Evolutionary conservation across 2,329 filamentous ascomycete species (phyloP).

Genomic region (Exutisphaerella laricina): DNA sequence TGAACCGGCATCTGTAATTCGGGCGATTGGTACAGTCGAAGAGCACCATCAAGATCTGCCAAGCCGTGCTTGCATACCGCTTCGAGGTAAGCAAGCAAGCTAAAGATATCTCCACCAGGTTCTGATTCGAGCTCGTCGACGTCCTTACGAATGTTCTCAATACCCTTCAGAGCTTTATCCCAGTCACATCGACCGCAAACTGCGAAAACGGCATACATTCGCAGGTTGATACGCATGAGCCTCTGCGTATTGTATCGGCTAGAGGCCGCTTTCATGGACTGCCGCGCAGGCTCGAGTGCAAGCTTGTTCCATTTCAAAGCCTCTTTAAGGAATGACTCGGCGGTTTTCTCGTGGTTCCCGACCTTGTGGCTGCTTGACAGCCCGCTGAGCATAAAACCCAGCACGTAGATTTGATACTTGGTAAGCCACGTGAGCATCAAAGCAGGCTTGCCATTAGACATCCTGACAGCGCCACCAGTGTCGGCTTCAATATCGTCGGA

Average conservation of each 20-base stretch:
- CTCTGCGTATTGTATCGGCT: conserved; percentile 56
- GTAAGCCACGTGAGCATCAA: conserved; percentile 57
- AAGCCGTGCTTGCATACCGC: conserved; percentile 72
- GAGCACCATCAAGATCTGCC: conserved; percentile 64
- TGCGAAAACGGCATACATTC: conserved; percentile 65
- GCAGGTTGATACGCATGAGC: conserved; percentile 62
- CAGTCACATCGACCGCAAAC: conserved; percentile 67
- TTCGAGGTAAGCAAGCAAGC: conserved; percentile 57
- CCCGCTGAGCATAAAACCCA: conserved; percentile 56
- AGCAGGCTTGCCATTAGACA: conserved; percentile 29
- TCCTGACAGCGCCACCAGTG: conserved; percentile 43
- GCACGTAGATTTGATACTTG: conserved; percentile 53
- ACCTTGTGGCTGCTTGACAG: conserved; percentile 53
- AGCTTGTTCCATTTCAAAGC: conserved; percentile 45
- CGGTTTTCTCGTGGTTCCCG: conserved; percentile 47
- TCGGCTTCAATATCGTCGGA: conserved; percentile 35
- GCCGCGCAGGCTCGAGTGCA: conserved; percentile 8
- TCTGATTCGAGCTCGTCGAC: conserved; percentile 10
- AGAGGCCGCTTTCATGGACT: conserved; percentile 33
- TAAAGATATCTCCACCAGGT: conserved; percentile 32
- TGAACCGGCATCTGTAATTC: conserved; percentile 49
- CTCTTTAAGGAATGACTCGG: conserved; percentile 53
- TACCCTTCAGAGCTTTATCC: conserved; percentile 54
- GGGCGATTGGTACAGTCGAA: conserved; percentile 59
- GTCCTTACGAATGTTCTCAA: conserved; percentile 49